A percentile compares a stretch with the other conserved stretches of the same genome.
These are phyloP conservation scores for Pyrenochaeta sp. DNA, from an alignment of 2,329 filamentous ascomycete genomes.

Conservation along the genomic window DNA sequence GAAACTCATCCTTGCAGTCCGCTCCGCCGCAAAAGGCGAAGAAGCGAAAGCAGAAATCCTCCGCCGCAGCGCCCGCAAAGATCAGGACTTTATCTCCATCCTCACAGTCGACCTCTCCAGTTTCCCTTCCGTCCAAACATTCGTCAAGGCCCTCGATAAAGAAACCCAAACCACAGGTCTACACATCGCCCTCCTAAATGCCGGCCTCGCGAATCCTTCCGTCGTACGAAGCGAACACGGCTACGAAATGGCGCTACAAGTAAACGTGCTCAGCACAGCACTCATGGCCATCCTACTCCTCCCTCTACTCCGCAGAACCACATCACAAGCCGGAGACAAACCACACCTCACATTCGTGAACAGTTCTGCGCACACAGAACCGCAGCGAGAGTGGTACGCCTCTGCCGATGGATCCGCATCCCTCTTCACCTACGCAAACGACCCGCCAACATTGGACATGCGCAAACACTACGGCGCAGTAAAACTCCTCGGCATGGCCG, in stretches of 20 bases:
- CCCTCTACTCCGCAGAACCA: conserved; percentile 13
- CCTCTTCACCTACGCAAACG: conserved; percentile 8
- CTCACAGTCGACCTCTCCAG: conserved; percentile 52
- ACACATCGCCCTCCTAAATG: conserved; percentile 44
- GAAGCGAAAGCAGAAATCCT: conserved; percentile 49
- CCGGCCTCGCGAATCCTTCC: conserved; percentile 30
- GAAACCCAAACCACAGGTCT: conserved; percentile 21
- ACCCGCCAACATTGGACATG: not conserved
- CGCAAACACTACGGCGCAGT: conserved; percentile 3
- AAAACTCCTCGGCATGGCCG: conserved; percentile 13
- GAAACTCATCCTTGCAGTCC: conserved; percentile 53
- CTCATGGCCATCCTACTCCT: conserved; percentile 42
- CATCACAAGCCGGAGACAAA: not conserved
- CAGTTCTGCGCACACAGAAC: conserved; percentile 7
- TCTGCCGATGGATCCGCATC: not conserved
- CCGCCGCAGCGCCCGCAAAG: conserved; percentile 25
- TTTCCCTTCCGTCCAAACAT: conserved; percentile 46
- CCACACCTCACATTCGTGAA: conserved; percentile 16
- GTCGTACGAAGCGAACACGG: conserved; percentile 10
- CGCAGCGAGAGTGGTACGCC: not conserved
- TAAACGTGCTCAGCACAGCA: conserved; percentile 45
- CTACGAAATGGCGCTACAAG: conserved; percentile 45
- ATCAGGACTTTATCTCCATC: conserved; percentile 46
- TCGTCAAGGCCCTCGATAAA: conserved; percentile 24
- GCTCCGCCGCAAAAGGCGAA: conserved; percentile 49